A percentile compares a stretch with the other conserved stretches of the same genome.
Conservation (phyloP, 768 basidiomycete species). For the Kondoa subrosea region DNA sequence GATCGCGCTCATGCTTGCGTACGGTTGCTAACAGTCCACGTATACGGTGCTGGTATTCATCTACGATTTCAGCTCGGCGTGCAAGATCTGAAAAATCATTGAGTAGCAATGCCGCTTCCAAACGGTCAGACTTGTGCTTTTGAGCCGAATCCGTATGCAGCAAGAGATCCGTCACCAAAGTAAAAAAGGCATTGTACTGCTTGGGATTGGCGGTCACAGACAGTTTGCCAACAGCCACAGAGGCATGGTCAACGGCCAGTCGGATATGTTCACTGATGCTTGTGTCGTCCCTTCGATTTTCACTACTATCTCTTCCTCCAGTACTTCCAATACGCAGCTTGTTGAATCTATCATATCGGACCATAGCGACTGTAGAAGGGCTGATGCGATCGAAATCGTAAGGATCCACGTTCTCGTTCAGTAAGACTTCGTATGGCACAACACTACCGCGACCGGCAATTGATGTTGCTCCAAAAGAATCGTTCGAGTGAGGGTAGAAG, state of each 20-base stretch:
- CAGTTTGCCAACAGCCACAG: constrained; percentile 66
- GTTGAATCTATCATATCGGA: constrained; percentile 91
- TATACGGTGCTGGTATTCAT: constrained; percentile 49
- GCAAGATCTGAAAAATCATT: constrained; percentile 68
- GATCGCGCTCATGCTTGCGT: constrained; percentile 31
- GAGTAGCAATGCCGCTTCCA: constrained; percentile 66
- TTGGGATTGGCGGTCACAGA: constrained; percentile 66
- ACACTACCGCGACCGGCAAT: constrained; percentile 23
- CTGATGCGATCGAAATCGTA: constrained; percentile 78
- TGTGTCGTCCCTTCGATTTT: constrained; percentile 41
- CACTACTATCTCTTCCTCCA: neutral
- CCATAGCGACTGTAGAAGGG: constrained; percentile 64
- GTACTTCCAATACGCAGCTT: constrained; percentile 42
- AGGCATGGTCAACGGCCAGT: constrained; percentile 44
- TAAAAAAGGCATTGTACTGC: constrained; percentile 70
- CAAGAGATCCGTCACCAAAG: constrained; percentile 67
- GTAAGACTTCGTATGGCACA: constrained; percentile 57
- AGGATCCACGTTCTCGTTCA: constrained; percentile 58
- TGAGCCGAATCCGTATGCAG: constrained; percentile 79
- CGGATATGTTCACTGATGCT: neutral
- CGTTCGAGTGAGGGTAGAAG: constrained; percentile 48
- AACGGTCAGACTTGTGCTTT: constrained; percentile 54
- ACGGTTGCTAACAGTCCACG: constrained; percentile 39
- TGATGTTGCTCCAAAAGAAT: neutral
- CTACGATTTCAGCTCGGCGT: constrained; percentile 28